These are phyloP conservation scores for Lipomyces mesembrius DNA, from an alignment of 805 yeast species.

Conservation along the genomic window DNA sequence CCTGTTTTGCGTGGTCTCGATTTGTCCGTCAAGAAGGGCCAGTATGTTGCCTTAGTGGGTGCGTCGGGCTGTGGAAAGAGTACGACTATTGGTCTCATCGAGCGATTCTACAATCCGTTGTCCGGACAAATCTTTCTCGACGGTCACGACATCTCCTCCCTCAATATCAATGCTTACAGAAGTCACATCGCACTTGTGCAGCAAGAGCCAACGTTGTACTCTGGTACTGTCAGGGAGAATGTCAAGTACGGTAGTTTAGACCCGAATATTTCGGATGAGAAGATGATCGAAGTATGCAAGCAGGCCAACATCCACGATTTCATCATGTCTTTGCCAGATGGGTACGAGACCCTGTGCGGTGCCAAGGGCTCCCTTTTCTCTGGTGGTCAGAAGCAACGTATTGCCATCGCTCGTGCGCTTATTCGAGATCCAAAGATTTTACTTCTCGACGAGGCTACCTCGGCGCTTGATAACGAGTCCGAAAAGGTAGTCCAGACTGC, in stretches of 20 bases:
- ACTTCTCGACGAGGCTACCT: conserved; percentile 62
- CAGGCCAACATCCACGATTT: conserved; percentile 60
- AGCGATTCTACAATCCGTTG: conserved; percentile 57
- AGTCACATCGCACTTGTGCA: conserved; percentile 62
- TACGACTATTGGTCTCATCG: conserved; percentile 56
- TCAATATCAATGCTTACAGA: conserved; percentile 58
- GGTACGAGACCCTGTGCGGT: conserved; percentile 57
- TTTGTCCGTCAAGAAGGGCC: conserved; percentile 65
- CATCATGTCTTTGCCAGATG: conserved; percentile 57
- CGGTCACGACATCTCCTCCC: conserved; percentile 54
- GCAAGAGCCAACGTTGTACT: conserved; percentile 65
- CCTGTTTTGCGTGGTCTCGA: conserved; percentile 41
- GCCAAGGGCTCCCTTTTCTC: conserved; percentile 57
- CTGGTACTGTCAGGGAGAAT: conserved; percentile 79
- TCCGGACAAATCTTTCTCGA: conserved; percentile 58
- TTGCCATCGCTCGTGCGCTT: conserved; percentile 67
- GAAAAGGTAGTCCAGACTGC: conserved; percentile 70
- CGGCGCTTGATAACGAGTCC: conserved; percentile 61
- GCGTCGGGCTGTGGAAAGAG: conserved; percentile 65
- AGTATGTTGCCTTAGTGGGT: conserved; percentile 87
- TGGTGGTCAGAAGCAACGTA: conserved; percentile 69
- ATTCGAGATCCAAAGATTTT: conserved; percentile 62
- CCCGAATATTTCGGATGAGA: conserved; percentile 50
- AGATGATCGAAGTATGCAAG: conserved; percentile 51
- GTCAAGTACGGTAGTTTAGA: conserved; percentile 51